Evolutionary conservation across 2,329 filamentous ascomycete genomes (phyloP).

Genomic region (Mollisia scopiformis): DNA sequence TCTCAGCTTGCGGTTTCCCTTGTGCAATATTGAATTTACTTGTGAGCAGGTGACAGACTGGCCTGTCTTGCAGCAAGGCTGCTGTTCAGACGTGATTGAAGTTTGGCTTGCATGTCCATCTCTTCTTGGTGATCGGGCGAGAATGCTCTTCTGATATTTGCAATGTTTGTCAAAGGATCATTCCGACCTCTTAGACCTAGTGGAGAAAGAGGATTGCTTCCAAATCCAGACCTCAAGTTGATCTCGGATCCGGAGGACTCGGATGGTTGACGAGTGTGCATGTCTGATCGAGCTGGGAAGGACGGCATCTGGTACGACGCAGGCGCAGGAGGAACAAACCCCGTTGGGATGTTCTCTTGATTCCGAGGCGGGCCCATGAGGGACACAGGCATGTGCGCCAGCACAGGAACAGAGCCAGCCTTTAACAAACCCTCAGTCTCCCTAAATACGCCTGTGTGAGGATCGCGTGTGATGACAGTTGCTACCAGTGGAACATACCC

Average conservation of each 20-base stretch:
- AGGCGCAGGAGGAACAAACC: background rate
- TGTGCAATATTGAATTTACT: too few relatives aligned
- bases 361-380: background rate
- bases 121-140: constrained; percentile 12
- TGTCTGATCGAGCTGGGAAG: constrained; percentile 7
- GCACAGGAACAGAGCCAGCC: constrained; percentile 11
- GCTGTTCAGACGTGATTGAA: constrained; percentile 20
- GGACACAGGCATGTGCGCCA: constrained; percentile 13
- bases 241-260: constrained; percentile 10
- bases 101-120: background rate
- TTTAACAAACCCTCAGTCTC: constrained; percentile 17
- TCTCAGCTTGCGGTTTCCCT: too few relatives aligned
- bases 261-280: constrained; percentile 10
- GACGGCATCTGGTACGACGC: background rate
- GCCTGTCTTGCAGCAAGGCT: constrained; percentile 8
- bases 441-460: background rate
- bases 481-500: background rate
- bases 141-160: constrained; percentile 6
- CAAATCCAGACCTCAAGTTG: constrained; percentile 11
- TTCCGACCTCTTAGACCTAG: background rate
- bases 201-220: constrained; percentile 7
- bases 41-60: background rate
- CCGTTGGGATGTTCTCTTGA: background rate
- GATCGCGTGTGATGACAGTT: constrained; percentile 15
- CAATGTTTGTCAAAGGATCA: background rate